phyloP scores from a whole-genome alignment of 306 rosid species.

The Lupinus albus region DNA sequence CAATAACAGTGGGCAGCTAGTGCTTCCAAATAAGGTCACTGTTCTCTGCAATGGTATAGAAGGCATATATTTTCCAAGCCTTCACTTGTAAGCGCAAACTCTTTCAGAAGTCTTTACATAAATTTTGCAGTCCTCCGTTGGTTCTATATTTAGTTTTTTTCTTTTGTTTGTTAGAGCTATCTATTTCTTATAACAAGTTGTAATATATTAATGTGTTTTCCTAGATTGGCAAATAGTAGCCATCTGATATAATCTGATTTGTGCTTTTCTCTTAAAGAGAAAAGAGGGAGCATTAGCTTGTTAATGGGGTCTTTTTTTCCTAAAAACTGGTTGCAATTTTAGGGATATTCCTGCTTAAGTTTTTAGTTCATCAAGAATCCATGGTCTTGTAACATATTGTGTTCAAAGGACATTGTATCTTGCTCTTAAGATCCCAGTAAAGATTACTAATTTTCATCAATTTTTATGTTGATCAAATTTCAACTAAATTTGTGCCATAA shows the following conservation, averaged over 20 bases:
- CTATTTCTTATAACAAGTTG: conserved; percentile 2
- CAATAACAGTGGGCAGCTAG: conserved; percentile 58
- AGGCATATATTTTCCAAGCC: conserved; percentile 97
- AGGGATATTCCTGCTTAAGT: background rate
- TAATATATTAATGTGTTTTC: conserved; percentile 17
- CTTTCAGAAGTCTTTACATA: conserved; percentile 28
- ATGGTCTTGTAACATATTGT: background rate
- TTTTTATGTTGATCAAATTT: background rate
- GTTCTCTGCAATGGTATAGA: conserved; percentile 93
- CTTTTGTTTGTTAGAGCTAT: conserved; percentile 2
- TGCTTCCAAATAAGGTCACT: conserved; percentile 78
- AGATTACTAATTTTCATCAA: conserved; percentile 8
- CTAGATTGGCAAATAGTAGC: conserved; percentile 29
- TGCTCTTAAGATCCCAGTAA: background rate
- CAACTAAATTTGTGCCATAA: background rate
- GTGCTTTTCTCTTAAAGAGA: background rate
- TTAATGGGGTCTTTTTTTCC: background rate
- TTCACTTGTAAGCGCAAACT: conserved; percentile 78
- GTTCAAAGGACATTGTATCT: conserved; percentile 7
- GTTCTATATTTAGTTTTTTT: background rate
- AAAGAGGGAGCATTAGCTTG: conserved; percentile 21
- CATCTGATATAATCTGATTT: conserved; percentile 15
- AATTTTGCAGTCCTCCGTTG: background rate
- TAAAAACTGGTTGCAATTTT: conserved; percentile 1
- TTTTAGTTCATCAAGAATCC: background rate